Evolutionary conservation across 2,329 filamentous ascomycete genomes (phyloP).

Genomic region (Exserohilum rostratum): DNA sequence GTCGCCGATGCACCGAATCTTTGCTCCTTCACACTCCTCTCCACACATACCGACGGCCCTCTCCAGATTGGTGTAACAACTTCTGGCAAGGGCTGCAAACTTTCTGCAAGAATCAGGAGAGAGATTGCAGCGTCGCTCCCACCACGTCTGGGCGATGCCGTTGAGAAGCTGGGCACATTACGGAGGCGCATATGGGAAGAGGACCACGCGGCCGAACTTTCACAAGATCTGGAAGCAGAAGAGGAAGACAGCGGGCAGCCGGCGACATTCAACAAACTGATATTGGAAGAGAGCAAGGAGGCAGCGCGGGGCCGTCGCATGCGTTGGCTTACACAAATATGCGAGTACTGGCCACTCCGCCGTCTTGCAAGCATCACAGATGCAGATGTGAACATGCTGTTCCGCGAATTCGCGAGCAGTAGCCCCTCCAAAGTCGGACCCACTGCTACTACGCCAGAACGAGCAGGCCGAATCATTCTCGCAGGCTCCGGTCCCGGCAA

Average conservation of each 20-base stretch:
- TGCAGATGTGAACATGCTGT: conserved; percentile 74
- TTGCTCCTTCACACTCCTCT: conserved; percentile 88
- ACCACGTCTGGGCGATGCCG: conserved; percentile 73
- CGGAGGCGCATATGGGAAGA: conserved; percentile 51
- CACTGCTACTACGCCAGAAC: conserved; percentile 27
- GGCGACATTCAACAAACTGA: conserved; percentile 81
- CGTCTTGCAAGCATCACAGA: conserved; percentile 81
- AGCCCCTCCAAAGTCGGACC: conserved; percentile 41
- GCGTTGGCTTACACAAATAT: conserved; percentile 93
- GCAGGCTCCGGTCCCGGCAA: conserved; percentile 93
- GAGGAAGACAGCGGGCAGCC: conserved; percentile 74
- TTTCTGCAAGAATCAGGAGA: conserved; percentile 84
- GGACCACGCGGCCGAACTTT: conserved; percentile 58
- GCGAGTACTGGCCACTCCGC: conserved; percentile 96
- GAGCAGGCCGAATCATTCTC: conserved; percentile 76
- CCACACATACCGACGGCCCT: conserved; percentile 86
- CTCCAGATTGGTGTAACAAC: conserved; percentile 95
- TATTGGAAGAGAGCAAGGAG: conserved; percentile 74
- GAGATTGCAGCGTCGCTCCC: conserved; percentile 86
- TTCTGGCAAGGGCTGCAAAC: conserved; percentile 91
- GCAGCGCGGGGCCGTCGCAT: conserved; percentile 80
- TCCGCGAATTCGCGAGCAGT: conserved; percentile 70
- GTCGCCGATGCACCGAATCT: conserved; percentile 85
- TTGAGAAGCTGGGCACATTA: conserved; percentile 72
- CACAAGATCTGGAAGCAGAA: conserved; percentile 55